Conservation (phyloP, 2,329 filamentous ascomycete genomes). For the Phialemonium atrogriseum region DNA sequence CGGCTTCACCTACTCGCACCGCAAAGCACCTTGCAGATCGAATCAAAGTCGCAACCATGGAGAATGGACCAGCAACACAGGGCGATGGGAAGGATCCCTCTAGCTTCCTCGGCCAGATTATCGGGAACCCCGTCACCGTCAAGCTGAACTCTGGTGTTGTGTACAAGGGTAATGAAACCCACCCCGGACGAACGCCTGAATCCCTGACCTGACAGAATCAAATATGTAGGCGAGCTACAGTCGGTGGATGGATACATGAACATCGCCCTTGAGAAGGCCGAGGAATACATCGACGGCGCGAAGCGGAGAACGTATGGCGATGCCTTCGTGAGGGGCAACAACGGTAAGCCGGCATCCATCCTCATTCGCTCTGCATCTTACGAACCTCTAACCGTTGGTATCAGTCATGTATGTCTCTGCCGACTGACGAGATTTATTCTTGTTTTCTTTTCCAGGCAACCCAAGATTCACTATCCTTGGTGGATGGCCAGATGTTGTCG, state of each 20-base stretch:
- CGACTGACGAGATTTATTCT: slow-evolving; percentile 37
- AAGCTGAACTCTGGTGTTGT: slow-evolving; percentile 98
- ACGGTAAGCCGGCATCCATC: too few species aligned
- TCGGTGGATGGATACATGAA: slow-evolving; percentile 99
- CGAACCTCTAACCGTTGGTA: slow-evolving; percentile 4
- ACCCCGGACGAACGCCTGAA: background rate
- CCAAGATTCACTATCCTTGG: too few species aligned
- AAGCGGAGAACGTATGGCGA: slow-evolving; percentile 82
- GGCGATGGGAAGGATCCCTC: slow-evolving; percentile 84
- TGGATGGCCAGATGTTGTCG: too few species aligned
- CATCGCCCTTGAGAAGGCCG: slow-evolving; percentile 92
- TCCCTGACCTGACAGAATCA: slow-evolving; percentile 8
- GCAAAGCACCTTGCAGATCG: too few species aligned
- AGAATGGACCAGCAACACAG: slow-evolving; percentile 58
- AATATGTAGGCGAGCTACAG: slow-evolving; percentile 70
- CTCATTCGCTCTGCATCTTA: too few species aligned
- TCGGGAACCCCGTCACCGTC: slow-evolving; percentile 86
- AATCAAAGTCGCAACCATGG: too few species aligned
- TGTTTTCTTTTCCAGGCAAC: too few species aligned
- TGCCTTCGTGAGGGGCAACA: slow-evolving; percentile 93
- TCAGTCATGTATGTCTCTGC: slow-evolving; percentile 65
- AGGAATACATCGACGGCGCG: slow-evolving; percentile 81
- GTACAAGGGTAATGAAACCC: slow-evolving; percentile 68
- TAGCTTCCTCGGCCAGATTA: slow-evolving; percentile 87
- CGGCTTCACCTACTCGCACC: too few species aligned